Evolutionary conservation across 768 basidiomycete genomes (phyloP).

Genomic region (Lactarius hengduanensis): DNA sequence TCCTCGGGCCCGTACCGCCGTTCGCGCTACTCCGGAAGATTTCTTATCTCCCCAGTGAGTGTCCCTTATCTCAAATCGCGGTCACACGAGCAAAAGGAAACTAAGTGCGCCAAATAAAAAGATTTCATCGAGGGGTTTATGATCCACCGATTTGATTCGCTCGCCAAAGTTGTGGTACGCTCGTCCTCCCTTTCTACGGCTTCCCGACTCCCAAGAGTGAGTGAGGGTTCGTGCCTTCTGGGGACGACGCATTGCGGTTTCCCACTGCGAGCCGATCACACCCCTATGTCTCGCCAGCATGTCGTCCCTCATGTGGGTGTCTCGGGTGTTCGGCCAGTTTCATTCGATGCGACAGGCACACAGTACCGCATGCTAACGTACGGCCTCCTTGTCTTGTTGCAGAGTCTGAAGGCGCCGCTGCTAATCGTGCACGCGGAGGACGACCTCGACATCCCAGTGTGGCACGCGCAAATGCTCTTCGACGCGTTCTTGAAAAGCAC

Average conservation of each 20-base stretch:
- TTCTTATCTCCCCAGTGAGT: constrained; percentile 62
- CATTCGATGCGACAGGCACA: neutral
- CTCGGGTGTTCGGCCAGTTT: neutral
- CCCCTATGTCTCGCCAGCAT: neutral
- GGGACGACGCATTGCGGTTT: neutral
- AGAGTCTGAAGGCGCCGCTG: constrained; percentile 68
- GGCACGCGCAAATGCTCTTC: constrained; percentile 68
- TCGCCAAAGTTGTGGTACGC: constrained; percentile 58
- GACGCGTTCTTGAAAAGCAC: constrained; percentile 58
- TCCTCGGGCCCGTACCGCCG: constrained; percentile 67
- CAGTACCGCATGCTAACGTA: neutral
- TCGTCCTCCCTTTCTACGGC: neutral
- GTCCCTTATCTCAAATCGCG: neutral
- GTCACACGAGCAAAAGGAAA: constrained; percentile 5
- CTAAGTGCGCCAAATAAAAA: constrained; percentile 31
- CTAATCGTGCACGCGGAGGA: constrained; percentile 73
- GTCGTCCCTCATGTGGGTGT: neutral
- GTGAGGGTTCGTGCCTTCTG: no score
- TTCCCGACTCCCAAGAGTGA: neutral
- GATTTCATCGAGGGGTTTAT: constrained; percentile 57
- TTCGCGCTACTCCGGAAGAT: constrained; percentile 65
- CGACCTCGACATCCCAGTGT: constrained; percentile 70
- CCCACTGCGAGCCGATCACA: neutral
- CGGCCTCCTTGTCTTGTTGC: neutral
- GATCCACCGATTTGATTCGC: constrained; percentile 60